Base-by-base conservation (phyloP, 1,284 basidiomycete genomes). In the Inonotus hispidus region DNA sequence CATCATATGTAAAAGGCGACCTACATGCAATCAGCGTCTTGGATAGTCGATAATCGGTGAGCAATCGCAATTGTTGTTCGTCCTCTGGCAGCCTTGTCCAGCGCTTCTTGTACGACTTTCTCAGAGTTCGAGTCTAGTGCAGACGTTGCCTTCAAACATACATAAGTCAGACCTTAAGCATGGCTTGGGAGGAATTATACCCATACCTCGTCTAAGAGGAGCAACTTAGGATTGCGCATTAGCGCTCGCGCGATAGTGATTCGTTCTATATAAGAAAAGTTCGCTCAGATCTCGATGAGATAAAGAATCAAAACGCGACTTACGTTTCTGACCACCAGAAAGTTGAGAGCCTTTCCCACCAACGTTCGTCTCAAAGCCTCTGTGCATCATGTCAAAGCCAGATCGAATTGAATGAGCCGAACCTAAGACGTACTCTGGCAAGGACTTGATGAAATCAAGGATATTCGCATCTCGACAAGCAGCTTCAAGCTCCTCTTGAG, bases 191-290 rank as follows among this genome's bases (percentile, higher is more conserved):
- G 8, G 8, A 32, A 32, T 32, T 4, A 8, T 32, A 8, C 8
- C 8, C 32, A 8, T 32, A 32, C 32, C 75, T 95, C 92, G 71
- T 95, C 92, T 61, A 95, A 78, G 21, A 98, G 77, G 41, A 98
- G 79, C 27, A 98, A 90, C 73, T 93, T 93, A 41, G 96, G 96
- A 69, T 98, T 94, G 6, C 95, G 85, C 55, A 99, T 83, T n/a
- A 99, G 80, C 13, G 93, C 96, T 66, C 96, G 88, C 1, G 96
- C 96, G 68, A 99, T 98, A 41, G 96, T 95, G 68, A 99, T 95
- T 71, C 95, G 93, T 81, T 96, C 90, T 87, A 62, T 32, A 52
- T 46, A 53, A 63, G 63, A 13, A 46, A 43, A 38, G 35, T 41
- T 11, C 10, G 21, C 57, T 50, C 58, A 46, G 21, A 10, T 32